Conservation (phyloP, 2,329 filamentous ascomycete species). For the Celoporthe dispersa region DNA sequence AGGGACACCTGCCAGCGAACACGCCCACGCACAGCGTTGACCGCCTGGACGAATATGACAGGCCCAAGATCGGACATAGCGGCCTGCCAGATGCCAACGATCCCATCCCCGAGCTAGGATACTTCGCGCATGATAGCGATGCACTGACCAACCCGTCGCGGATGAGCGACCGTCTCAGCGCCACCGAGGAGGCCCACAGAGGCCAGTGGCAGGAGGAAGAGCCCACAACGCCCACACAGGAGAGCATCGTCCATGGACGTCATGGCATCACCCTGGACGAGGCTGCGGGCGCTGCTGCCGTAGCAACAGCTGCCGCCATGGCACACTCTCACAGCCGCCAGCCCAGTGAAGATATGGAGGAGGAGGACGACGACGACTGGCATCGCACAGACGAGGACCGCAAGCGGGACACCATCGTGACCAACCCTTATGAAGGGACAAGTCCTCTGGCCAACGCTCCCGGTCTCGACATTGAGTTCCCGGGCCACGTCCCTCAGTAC, state of each 20-base stretch:
- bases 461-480: conserved; percentile 41
- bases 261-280: conserved; percentile 46
- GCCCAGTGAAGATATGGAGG: conserved; percentile 62
- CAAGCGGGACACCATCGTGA: conserved; percentile 69
- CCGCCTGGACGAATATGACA: conserved; percentile 52
- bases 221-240: conserved; percentile 42
- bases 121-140: conserved; percentile 63
- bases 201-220: conserved; percentile 34
- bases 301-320: conserved; percentile 53
- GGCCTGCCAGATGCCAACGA: conserved; percentile 71
- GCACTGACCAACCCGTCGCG: conserved; percentile 85
- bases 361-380: conserved; percentile 72
- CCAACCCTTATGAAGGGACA: conserved; percentile 69
- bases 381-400: conserved; percentile 64
- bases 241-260: conserved; percentile 32
- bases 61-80: conserved; percentile 66
- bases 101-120: conserved; percentile 78
- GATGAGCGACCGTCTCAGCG: conserved; percentile 73
- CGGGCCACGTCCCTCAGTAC: conserved; percentile 35
- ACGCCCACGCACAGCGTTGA: conserved; percentile 65
- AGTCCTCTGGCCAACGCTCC: conserved; percentile 64
- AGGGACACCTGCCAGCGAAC: conserved; percentile 57
- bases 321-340: conserved; percentile 55
- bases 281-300: conserved; percentile 58
- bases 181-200: conserved; percentile 39